phyloP scores from a whole-genome alignment of 371 early-diverging fungal genomes.

The Polyrhizophydium stewartii region DNA sequence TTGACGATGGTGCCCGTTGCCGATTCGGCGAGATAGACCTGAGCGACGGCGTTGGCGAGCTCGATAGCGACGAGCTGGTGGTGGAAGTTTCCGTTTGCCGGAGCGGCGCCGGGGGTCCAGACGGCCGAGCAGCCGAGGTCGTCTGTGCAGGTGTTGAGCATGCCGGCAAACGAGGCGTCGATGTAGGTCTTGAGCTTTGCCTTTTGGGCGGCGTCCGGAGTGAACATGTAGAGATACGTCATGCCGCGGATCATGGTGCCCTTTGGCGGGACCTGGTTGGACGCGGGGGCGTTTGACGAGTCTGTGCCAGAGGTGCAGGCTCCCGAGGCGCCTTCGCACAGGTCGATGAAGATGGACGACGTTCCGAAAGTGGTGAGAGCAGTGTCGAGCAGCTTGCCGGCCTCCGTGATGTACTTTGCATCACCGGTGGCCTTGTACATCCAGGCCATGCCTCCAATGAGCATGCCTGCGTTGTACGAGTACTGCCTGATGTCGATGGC shows the following conservation, averaged over 20 bases:
- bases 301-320: slow-evolving; percentile 19
- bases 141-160: not conserved
- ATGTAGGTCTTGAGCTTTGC: slow-evolving; percentile 17
- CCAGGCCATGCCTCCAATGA: slow-evolving; percentile 20
- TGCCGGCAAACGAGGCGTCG: slow-evolving; percentile 4
- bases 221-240: slow-evolving; percentile 11
- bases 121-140: not conserved
- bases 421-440: slow-evolving; percentile 25
- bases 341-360: slow-evolving; percentile 13
- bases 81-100: not conserved
- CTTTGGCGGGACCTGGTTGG: slow-evolving; percentile 4
- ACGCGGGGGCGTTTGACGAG: slow-evolving; percentile 7
- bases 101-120: not conserved
- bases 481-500: not conserved
- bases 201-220: slow-evolving; percentile 13
- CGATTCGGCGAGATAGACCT: not conserved
- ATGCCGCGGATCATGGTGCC: slow-evolving; percentile 19
- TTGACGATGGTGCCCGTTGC: too few species aligned
- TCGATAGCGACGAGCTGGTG: not conserved
- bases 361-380: slow-evolving; percentile 9
- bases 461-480: slow-evolving; percentile 23
- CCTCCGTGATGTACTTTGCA: slow-evolving; percentile 16
- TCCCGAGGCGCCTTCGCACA: slow-evolving; percentile 7
- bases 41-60: not conserved
- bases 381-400: slow-evolving; percentile 7